Evolutionary conservation across 163 green algal genomes (phyloP).

Genomic region (Prototheca stagnorum): DNA sequence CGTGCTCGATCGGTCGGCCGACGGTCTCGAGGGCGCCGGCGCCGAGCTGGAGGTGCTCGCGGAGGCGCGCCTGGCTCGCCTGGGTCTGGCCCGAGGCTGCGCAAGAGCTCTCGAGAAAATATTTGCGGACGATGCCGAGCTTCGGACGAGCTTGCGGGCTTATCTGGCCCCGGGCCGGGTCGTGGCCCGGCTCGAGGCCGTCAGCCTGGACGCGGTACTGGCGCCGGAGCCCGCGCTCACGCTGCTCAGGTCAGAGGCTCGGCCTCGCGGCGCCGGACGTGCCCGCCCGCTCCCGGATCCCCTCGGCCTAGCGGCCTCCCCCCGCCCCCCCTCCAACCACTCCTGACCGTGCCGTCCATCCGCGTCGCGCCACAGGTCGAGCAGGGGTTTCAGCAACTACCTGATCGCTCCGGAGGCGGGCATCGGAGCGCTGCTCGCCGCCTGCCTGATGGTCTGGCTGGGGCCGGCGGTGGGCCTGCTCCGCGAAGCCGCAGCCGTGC

Average conservation of each 20-base stretch:
- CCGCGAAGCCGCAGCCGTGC: background rate
- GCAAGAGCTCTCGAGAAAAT: background rate
- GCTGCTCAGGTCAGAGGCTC: slow-evolving; percentile 1
- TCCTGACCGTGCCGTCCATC: too few species aligned
- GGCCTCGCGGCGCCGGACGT: background rate
- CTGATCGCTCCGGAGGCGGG: background rate
- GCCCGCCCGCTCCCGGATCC: background rate
- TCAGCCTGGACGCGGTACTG: background rate
- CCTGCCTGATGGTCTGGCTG: background rate
- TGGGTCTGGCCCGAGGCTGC: background rate
- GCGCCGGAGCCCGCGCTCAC: background rate
- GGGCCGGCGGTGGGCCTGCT: background rate
- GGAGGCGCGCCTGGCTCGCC: background rate
- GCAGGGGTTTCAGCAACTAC: background rate
- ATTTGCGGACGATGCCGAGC: background rate
- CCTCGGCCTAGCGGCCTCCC: background rate
- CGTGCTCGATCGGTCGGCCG: background rate
- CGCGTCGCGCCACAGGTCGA: background rate
- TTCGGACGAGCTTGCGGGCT: background rate
- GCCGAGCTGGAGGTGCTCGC: background rate
- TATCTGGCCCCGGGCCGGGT: background rate
- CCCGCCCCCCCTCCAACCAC: background rate
- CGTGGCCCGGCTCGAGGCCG: background rate
- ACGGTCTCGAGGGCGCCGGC: background rate
- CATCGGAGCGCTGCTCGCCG: background rate